A percentile compares a stretch with the other conserved stretches of the same genome.
Conservation (phyloP, 1,284 basidiomycete species). For the Pseudomicrostroma phylloplanum region DNA sequence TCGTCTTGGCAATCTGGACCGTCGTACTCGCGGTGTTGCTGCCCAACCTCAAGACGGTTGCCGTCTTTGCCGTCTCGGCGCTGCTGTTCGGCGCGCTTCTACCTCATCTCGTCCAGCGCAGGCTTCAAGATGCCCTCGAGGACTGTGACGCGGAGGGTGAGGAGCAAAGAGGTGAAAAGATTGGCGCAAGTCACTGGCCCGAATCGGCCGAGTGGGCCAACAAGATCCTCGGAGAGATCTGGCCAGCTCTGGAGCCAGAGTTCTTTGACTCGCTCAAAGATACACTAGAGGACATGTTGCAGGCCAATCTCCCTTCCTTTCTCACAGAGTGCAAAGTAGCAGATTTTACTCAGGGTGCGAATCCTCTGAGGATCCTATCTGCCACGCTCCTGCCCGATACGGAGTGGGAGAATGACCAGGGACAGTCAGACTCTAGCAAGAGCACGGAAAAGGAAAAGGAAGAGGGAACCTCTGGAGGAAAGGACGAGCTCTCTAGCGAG, state of each 20-base stretch:
- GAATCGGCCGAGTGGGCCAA: constrained; percentile 11
- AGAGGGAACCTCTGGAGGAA: not conserved
- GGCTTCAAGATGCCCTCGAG: constrained; percentile 1
- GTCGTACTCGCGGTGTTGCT: not conserved
- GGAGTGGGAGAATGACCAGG: not conserved
- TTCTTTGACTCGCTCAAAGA: constrained; percentile 4
- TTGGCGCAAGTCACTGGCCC: not conserved
- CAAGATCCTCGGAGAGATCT: constrained; percentile 3
- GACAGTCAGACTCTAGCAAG: not conserved
- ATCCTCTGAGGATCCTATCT: constrained; percentile 6
- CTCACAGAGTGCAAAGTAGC: constrained; percentile 10
- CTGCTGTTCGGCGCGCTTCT: not conserved
- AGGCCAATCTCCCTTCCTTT: constrained; percentile 11
- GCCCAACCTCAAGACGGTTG: not conserved
- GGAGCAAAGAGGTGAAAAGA: not conserved
- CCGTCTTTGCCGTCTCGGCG: not conserved
- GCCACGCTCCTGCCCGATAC: not conserved
- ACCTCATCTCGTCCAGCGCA: not conserved
- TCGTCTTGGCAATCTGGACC: not conserved
- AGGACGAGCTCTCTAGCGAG: constrained; percentile 1
- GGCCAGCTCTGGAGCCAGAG: constrained; percentile 7
- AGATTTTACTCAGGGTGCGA: constrained; percentile 10
- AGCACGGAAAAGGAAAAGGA: not conserved
- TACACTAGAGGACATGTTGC: constrained; percentile 11
- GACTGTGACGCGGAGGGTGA: constrained; percentile 2